Evolutionary conservation across 163 green algal genomes (phyloP).

Genomic region (Chlorella variabilis): DNA sequence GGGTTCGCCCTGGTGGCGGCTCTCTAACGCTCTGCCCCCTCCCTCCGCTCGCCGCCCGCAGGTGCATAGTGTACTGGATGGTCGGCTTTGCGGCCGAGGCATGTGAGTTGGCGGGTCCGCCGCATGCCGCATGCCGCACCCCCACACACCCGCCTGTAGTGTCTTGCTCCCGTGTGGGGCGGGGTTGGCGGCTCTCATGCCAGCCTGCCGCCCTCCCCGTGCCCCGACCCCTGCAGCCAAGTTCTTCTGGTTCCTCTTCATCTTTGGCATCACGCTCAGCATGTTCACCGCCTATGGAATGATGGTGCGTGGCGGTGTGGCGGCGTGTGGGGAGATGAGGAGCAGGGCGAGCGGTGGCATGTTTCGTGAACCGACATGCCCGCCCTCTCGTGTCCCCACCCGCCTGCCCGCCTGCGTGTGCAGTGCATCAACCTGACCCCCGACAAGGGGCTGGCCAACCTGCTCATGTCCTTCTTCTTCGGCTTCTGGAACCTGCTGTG

Average conservation of each 20-base stretch:
- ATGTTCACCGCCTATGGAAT: constrained; percentile 63
- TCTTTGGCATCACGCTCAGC: constrained; percentile 53
- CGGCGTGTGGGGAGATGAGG: no score
- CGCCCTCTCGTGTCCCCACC: no score
- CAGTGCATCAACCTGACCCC: constrained; percentile 59
- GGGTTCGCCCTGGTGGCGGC: no score
- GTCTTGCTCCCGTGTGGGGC: no score
- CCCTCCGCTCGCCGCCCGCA: no score
- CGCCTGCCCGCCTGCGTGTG: neutral
- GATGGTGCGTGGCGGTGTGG: constrained; percentile 14
- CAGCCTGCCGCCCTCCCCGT: neutral
- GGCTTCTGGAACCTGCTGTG: constrained; percentile 56
- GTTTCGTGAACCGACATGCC: no score
- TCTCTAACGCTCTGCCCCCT: no score
- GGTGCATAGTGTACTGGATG: constrained; percentile 54
- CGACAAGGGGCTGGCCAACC: constrained; percentile 51
- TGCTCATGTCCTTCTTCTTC: constrained; percentile 66
- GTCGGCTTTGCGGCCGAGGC: constrained; percentile 42
- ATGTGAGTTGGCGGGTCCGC: constrained; percentile 19
- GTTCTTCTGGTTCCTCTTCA: constrained; percentile 60
- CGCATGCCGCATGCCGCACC: neutral
- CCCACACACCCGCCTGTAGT: neutral
- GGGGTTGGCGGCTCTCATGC: no score
- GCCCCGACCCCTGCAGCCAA: constrained; percentile 37
- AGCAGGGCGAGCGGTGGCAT: no score